A percentile compares a stretch with the other conserved stretches of the same genome.
Evolutionary conservation across 345 rosid genomes (phyloP).

Genomic region (Sisymbrium altissimum): DNA sequence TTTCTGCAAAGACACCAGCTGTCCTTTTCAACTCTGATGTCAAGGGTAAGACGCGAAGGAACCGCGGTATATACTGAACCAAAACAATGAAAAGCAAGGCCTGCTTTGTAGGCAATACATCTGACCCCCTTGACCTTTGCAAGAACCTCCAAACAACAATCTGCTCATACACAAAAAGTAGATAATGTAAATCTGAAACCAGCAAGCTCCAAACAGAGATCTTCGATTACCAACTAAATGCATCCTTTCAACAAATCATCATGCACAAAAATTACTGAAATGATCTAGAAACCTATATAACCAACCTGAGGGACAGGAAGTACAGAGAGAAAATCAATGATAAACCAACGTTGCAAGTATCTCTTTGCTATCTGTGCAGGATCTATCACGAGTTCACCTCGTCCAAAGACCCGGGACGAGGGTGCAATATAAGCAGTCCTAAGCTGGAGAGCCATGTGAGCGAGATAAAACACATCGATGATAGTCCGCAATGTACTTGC

Average conservation of each 20-base stretch:
- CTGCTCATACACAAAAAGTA: slow-evolving; percentile 40
- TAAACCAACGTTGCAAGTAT: slow-evolving; percentile 65
- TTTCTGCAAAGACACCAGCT: slow-evolving; percentile 89
- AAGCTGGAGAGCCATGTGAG: slow-evolving; percentile 86
- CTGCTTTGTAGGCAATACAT: slow-evolving; percentile 71
- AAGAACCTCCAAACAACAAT: slow-evolving; percentile 92
- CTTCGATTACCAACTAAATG: neutral
- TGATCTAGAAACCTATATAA: neutral
- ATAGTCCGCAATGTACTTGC: slow-evolving; percentile 69
- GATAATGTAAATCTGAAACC: slow-evolving; percentile 4
- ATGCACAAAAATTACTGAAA: neutral
- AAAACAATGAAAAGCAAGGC: slow-evolving; percentile 68
- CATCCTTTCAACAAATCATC: neutral
- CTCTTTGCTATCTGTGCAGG: slow-evolving; percentile 87
- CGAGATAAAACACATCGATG: slow-evolving; percentile 78
- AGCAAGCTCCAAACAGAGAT: neutral
- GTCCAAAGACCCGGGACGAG: slow-evolving; percentile 90
- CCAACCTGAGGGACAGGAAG: slow-evolving; percentile 88
- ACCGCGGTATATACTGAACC: slow-evolving; percentile 73
- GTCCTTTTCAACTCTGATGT: slow-evolving; percentile 87
- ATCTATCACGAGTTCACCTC: slow-evolving; percentile 94
- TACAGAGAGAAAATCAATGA: slow-evolving; percentile 78
- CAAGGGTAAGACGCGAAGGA: slow-evolving; percentile 61
- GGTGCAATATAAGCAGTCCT: slow-evolving; percentile 97
- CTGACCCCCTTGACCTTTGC: slow-evolving; percentile 63